Base-by-base conservation (phyloP, 352 stramenopile species). In the Globisporangium takayamanum region DNA sequence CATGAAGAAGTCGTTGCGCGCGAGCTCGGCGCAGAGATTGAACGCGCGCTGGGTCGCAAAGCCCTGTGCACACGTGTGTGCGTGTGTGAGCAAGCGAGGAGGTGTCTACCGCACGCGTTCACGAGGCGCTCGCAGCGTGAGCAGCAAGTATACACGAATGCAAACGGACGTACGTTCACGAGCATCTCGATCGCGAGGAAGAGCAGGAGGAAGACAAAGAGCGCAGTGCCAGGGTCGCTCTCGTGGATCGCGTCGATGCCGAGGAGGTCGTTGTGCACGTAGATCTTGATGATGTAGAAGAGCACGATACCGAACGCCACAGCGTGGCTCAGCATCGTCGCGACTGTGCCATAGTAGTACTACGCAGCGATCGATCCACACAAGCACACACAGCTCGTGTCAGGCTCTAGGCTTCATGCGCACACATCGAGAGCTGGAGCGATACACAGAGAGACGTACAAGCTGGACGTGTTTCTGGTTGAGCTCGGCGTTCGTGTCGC, bases 21-120 rank as follows among this genome's bases (percentile, higher is more conserved):
- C 62, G 56, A 91, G 72, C 69, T 91, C 80, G n/a, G 76, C 72
- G 57, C 77, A 78, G n/a, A 91, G 64, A 28, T 78, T 81, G 60
- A 77, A 63, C 44, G 64, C 70, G 30, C 75, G 67, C 66, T 78
- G 69, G 51, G 88, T 80, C 36, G 65, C 64, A 42, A 84, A 84
- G 3, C 64, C 68, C 76, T 91, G 49, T 15, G 45, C 3, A 46
- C 7, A 26, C 39, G 36, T 47, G 48, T 30, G 53, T 55, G 53
- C 28, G 28, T 26, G 36, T 59, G 18, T 54, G 22, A 14, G 16
- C 28, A 46, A 12, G 39, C 7, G 44, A 26, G 44, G 3, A 3
- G 4, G 44, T 49, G 18, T 8, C 39, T n/a, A 6, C 11, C 39
- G 12, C 12, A 16, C 12, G 20, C 49, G 4, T 5, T 20, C 15